phyloP scores from a whole-genome alignment of 192 early-diverging fungal genomes.

The Gigaspora rosea region DNA sequence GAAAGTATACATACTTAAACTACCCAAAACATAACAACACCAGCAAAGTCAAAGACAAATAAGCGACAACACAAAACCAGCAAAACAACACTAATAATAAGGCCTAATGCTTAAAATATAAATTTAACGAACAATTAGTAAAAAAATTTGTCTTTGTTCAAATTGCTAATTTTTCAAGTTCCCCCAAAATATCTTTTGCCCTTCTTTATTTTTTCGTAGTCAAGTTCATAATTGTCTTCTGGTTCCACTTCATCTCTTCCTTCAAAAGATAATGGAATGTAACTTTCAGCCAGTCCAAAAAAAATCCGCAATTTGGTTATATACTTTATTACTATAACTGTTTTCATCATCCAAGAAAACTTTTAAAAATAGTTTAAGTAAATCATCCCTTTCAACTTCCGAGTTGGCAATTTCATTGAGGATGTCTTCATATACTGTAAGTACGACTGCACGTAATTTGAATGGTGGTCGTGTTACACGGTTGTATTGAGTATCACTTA shows the following conservation, averaged over 20 bases:
- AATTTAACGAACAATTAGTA: neutral
- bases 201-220: conserved; percentile 12
- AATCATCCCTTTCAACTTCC: too few species aligned
- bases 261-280: conserved; percentile 9
- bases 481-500: neutral
- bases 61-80: too few species aligned
- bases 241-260: conserved; percentile 6
- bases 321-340: neutral
- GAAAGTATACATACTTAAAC: too few species aligned
- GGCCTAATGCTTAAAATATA: too few species aligned
- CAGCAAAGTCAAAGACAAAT: too few species aligned
- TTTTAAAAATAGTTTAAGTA: conserved; percentile 14
- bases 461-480: neutral
- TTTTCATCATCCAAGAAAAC: neutral
- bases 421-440: too few species aligned
- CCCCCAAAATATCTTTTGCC: neutral
- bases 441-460: too few species aligned
- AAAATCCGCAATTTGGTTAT: neutral
- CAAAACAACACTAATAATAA: too few species aligned
- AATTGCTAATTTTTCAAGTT: neutral
- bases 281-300: too few species aligned
- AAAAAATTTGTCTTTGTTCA: neutral
- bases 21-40: too few species aligned
- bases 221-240: conserved; percentile 8
- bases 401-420: too few species aligned